These are phyloP conservation scores for Komagataella populi DNA, from an alignment of 805 yeast species.

Conservation along the genomic window DNA sequence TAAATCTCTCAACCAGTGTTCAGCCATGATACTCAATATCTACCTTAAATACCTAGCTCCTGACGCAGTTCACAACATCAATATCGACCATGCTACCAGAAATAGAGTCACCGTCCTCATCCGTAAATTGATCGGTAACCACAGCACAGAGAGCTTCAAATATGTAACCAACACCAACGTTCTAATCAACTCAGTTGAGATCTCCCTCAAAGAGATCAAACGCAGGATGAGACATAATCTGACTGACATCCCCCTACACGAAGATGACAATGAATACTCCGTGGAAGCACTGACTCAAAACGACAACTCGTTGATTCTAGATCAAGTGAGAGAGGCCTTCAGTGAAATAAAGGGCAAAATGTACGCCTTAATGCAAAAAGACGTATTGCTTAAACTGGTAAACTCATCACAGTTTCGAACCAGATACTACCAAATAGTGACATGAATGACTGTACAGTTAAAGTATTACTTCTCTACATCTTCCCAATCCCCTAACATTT, in stretches of 20 bases:
- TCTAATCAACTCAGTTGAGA: neutral
- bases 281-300: constrained; percentile 11
- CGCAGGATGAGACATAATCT: neutral
- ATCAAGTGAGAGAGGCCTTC: constrained; percentile 26
- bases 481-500: neutral
- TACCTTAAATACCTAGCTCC: constrained; percentile 51
- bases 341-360: constrained; percentile 35
- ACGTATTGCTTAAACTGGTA: constrained; percentile 62
- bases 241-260: neutral
- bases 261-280: neutral
- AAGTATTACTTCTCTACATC: neutral
- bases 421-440: neutral
- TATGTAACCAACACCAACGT: neutral
- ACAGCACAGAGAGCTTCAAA: neutral
- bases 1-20: constrained; percentile 35
- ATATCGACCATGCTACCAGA: constrained; percentile 44
- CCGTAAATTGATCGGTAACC: neutral
- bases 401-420: constrained; percentile 20
- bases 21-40: constrained; percentile 48
- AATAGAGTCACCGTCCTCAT: constrained; percentile 17
- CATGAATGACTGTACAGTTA: neutral
- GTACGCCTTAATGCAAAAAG: constrained; percentile 50
- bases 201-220: neutral
- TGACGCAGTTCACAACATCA: constrained; percentile 59
- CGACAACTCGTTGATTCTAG: constrained; percentile 21